Conservation (phyloP, 441 rosid species). For the Pelargonium australe region DNA sequence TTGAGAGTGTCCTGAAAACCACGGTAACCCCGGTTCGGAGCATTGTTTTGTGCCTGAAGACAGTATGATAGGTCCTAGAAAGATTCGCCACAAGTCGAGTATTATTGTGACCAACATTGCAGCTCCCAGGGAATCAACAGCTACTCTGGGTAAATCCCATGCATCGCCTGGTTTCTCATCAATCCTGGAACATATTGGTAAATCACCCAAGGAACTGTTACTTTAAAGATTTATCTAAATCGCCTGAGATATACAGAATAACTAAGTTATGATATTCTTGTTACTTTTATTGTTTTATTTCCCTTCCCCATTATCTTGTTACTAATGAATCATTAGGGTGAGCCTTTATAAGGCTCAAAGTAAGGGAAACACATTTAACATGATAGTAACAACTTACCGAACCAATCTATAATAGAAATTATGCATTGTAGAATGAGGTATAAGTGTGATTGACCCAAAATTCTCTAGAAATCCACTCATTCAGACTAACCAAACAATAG, state of each 20-base stretch:
- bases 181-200: slow-evolving; percentile 42
- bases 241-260: not conserved
- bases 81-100: slow-evolving; percentile 93
- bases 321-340: no score
- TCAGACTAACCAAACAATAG: no score
- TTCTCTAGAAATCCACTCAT: no score
- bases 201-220: not conserved
- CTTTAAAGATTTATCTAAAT: not conserved
- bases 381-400: no score
- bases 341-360: no score
- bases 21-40: slow-evolving; percentile 70
- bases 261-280: not conserved
- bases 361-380: no score
- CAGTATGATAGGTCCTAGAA: slow-evolving; percentile 82
- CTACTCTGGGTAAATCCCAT: slow-evolving; percentile 83
- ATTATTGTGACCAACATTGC: slow-evolving; percentile 94
- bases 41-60: slow-evolving; percentile 48
- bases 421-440: no score
- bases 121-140: slow-evolving; percentile 91
- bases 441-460: no score
- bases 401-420: no score
- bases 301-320: no score
- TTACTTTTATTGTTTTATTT: no score
- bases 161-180: slow-evolving; percentile 76
- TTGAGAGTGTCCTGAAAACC: slow-evolving; percentile 52